These are phyloP conservation scores for Trichophyton equinum DNA, from an alignment of 2,329 filamentous ascomycete species.

Conservation along the genomic window DNA sequence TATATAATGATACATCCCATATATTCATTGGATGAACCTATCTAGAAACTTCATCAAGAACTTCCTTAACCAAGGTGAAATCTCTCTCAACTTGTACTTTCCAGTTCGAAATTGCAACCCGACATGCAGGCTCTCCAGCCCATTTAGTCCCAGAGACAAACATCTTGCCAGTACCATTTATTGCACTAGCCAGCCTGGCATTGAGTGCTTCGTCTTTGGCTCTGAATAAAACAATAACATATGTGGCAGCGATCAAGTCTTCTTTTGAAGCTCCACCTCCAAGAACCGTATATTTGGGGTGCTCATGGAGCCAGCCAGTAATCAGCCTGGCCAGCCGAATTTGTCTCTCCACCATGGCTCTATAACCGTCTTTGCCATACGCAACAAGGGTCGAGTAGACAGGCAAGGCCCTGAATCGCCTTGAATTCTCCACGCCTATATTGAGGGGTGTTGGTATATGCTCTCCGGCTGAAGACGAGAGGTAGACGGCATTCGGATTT, in stretches of 20 bases:
- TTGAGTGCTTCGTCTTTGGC: slow-evolving; percentile 57
- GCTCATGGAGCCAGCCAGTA: slow-evolving; percentile 49
- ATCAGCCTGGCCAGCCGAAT: slow-evolving; percentile 57
- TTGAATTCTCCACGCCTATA: slow-evolving; percentile 79
- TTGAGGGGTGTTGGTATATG: slow-evolving; percentile 69
- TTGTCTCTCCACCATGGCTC: slow-evolving; percentile 58
- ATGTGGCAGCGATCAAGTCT: slow-evolving; percentile 42
- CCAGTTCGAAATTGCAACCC: slow-evolving; percentile 85
- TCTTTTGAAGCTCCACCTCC: slow-evolving; percentile 34
- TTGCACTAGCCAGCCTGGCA: slow-evolving; percentile 50
- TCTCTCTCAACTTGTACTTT: slow-evolving; percentile 58
- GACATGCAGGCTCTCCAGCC: slow-evolving; percentile 58
- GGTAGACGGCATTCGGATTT: slow-evolving; percentile 78
- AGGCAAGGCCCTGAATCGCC: slow-evolving; percentile 80
- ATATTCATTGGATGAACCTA: neutral
- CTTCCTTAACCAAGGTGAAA: slow-evolving; percentile 48
- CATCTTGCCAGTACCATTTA: slow-evolving; percentile 62
- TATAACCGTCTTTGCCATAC: slow-evolving; percentile 59
- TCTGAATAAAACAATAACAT: slow-evolving; percentile 65
- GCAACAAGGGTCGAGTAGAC: slow-evolving; percentile 69
- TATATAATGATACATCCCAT: neutral
- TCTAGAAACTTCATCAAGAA: slow-evolving; percentile 36
- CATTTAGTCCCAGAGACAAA: slow-evolving; percentile 76
- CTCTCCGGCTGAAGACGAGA: slow-evolving; percentile 34
- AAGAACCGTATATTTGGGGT: slow-evolving; percentile 54